Evolutionary conservation across 371 early-diverging fungal genomes (phyloP).

Genomic region (Mortierella sp.): DNA sequence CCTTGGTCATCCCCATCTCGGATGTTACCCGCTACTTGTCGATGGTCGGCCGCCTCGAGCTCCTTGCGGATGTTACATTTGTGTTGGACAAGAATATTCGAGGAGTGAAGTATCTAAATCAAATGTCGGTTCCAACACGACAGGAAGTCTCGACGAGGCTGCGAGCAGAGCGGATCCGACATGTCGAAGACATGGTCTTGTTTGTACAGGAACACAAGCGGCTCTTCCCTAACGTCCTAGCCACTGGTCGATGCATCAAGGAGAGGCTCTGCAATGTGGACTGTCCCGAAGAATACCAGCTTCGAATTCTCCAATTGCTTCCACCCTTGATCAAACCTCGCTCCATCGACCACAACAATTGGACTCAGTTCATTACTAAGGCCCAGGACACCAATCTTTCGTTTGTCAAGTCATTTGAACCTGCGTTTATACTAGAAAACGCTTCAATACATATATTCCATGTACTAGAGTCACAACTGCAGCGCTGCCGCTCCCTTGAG

Average conservation of each 20-base stretch:
- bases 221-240: not conserved
- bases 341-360: not conserved
- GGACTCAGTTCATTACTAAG: not conserved
- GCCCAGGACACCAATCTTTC: not conserved
- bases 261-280: not conserved
- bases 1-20: not conserved
- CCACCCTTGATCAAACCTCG: not conserved
- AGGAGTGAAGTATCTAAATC: not conserved
- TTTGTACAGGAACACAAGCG: not conserved
- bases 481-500: no score
- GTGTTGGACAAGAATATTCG: not conserved
- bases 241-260: not conserved
- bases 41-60: not conserved
- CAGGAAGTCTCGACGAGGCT: not conserved
- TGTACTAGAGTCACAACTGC: no score
- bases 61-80: not conserved
- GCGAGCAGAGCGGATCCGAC: not conserved
- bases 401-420: not conserved
- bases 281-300: not conserved
- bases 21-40: not conserved
- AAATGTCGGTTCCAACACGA: not conserved
- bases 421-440: not conserved
- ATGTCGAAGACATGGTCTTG: not conserved
- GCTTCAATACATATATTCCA: no score
- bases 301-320: not conserved